A percentile compares a stretch with the other conserved stretches of the same genome.
Conservation (phyloP, 352 stramenopile species). For the Phytophthora foliorum region DNA sequence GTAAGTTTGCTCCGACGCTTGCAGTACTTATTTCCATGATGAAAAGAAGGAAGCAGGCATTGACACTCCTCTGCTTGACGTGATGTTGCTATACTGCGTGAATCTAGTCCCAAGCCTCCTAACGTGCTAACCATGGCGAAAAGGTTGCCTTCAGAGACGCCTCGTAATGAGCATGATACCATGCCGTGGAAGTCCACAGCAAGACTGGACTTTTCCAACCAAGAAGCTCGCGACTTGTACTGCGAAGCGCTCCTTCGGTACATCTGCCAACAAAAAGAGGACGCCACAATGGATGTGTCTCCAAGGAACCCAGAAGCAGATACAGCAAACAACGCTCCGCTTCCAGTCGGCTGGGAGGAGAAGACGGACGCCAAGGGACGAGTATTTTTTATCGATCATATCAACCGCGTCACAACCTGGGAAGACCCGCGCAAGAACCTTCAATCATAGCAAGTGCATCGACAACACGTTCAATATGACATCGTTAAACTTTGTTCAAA, state of each 20-base stretch:
- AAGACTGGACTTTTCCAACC: slow-evolving; percentile 56
- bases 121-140: slow-evolving; percentile 61
- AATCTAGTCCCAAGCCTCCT: slow-evolving; percentile 63
- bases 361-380: slow-evolving; percentile 75
- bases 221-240: slow-evolving; percentile 68
- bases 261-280: slow-evolving; percentile 76
- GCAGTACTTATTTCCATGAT: background rate
- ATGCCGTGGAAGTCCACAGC: slow-evolving; percentile 48
- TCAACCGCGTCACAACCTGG: slow-evolving; percentile 81
- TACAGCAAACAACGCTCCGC: background rate
- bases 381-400: slow-evolving; percentile 81
- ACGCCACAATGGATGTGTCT: slow-evolving; percentile 29
- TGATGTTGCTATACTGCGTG: no score
- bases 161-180: slow-evolving; percentile 20
- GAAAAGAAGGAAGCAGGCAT: no score
- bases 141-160: slow-evolving; percentile 33
- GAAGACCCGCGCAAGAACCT: slow-evolving; percentile 51
- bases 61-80: no score
- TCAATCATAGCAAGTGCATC: slow-evolving; percentile 14
- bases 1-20: slow-evolving; percentile 39
- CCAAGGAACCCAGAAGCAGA: slow-evolving; percentile 4
- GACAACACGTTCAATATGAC: background rate
- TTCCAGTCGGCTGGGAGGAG: slow-evolving; percentile 79
- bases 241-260: slow-evolving; percentile 76
- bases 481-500: background rate